A percentile compares a stretch with the other conserved stretches of the same genome.
Evolutionary conservation across 306 rosid species (phyloP).

Genomic region (Sophora flavescens): DNA sequence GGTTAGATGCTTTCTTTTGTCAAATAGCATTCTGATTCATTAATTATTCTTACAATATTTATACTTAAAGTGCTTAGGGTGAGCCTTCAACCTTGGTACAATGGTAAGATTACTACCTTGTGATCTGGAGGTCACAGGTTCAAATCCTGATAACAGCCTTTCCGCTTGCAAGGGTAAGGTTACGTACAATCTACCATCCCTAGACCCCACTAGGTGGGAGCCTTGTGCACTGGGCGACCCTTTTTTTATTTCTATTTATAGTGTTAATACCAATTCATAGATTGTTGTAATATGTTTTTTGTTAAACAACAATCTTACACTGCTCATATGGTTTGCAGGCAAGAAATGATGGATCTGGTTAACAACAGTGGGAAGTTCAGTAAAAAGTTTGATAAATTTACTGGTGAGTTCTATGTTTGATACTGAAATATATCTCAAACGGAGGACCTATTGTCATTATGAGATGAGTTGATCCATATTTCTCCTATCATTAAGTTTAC

Average conservation of each 20-base stretch:
- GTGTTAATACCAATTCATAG: too few species aligned
- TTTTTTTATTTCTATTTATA: too few species aligned
- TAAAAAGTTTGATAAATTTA: slow-evolving; percentile 74
- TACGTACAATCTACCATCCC: too few species aligned
- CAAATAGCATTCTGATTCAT: background rate
- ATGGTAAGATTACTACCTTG: too few species aligned
- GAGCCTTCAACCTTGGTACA: too few species aligned
- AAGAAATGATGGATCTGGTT: slow-evolving; percentile 89
- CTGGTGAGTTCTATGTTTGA: slow-evolving; percentile 58
- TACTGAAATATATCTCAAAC: background rate
- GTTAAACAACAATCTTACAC: slow-evolving; percentile 9
- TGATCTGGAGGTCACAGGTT: too few species aligned
- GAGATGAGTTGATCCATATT: slow-evolving; percentile 18
- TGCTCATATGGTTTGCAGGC: slow-evolving; percentile 63
- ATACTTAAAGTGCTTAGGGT: background rate
- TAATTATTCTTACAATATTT: slow-evolving; percentile 8
- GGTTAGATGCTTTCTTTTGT: slow-evolving; percentile 53
- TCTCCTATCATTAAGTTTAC: background rate
- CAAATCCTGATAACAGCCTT: too few species aligned
- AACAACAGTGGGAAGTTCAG: slow-evolving; percentile 80
- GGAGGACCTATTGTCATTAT: background rate
- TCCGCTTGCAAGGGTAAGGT: too few species aligned
- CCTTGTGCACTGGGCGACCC: too few species aligned
- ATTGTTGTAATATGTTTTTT: too few species aligned
- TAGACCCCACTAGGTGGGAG: too few species aligned